A percentile compares a stretch with the other conserved stretches of the same genome.
phyloP scores from a whole-genome alignment of 2,329 filamentous ascomycete genomes.

The Colletotrichum simmondsii region DNA sequence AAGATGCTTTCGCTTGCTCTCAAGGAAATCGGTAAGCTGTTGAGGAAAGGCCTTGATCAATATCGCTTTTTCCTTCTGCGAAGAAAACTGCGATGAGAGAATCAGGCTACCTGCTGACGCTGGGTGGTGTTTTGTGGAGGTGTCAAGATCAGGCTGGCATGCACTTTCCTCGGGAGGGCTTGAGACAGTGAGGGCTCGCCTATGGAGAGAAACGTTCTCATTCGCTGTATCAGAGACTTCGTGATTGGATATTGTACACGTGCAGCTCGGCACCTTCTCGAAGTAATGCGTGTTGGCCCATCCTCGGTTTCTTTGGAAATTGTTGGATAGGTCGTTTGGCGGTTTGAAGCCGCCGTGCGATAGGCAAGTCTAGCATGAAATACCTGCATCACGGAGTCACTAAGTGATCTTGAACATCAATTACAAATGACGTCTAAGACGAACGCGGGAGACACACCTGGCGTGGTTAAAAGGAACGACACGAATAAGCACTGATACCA shows the following conservation, averaged over 20 bases:
- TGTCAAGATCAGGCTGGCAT: not conserved
- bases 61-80: fast-evolving
- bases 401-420: fast-evolving
- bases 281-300: too few species aligned
- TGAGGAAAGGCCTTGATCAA: too few species aligned
- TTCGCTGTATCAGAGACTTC: not conserved
- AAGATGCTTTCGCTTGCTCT: fast-evolving
- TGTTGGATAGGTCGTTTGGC: not conserved
- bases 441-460: too few species aligned
- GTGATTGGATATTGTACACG: not conserved
- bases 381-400: too few species aligned
- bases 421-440: fast-evolving
- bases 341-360: not conserved
- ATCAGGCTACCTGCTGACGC: not conserved
- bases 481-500: too few species aligned
- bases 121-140: not conserved
- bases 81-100: not conserved
- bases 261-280: too few species aligned
- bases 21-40: not conserved
- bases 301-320: too few species aligned
- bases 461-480: fast-evolving
- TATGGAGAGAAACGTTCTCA: not conserved
- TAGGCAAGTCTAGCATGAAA: too few species aligned
- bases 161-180: not conserved
- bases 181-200: not conserved